phyloP scores from a whole-genome alignment of 306 rosid genomes.

The Betula pendula region DNA sequence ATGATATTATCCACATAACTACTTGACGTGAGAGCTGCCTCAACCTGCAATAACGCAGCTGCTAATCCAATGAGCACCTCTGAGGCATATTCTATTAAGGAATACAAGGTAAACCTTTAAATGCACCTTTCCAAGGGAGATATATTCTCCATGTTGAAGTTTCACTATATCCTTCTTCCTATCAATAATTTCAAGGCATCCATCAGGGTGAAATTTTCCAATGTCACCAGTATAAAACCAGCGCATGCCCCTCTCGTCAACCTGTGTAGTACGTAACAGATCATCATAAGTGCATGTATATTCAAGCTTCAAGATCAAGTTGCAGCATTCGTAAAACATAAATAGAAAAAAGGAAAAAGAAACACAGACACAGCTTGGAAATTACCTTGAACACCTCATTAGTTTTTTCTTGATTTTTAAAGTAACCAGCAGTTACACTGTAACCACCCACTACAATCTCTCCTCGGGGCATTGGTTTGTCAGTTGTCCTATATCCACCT shows the following conservation, averaged over 20 bases:
- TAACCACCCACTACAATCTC: slow-evolving; percentile 85
- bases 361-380: slow-evolving; percentile 2
- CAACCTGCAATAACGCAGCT: slow-evolving; percentile 56
- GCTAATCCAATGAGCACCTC: slow-evolving; percentile 18
- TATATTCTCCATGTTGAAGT: slow-evolving; percentile 96
- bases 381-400: slow-evolving; percentile 81
- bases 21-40: slow-evolving; percentile 64
- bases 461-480: slow-evolving; percentile 95
- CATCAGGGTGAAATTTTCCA: slow-evolving; percentile 83
- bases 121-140: slow-evolving; percentile 89
- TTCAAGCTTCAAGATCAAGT: slow-evolving; percentile 25
- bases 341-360: slow-evolving; percentile 1
- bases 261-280: slow-evolving; percentile 40
- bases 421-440: slow-evolving; percentile 86
- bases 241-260: slow-evolving; percentile 77
- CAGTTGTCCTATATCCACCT: slow-evolving; percentile 77
- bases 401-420: slow-evolving; percentile 76
- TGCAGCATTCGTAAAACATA: neutral
- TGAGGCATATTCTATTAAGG: slow-evolving; percentile 1
- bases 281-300: slow-evolving; percentile 5
- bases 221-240: slow-evolving; percentile 91
- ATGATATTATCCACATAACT: slow-evolving; percentile 72
- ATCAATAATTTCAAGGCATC: slow-evolving; percentile 88
- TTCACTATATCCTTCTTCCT: slow-evolving; percentile 94
- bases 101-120: slow-evolving; percentile 9